Base-by-base conservation (phyloP, 305 asterid species). In the Euphrasia arctica region DNA sequence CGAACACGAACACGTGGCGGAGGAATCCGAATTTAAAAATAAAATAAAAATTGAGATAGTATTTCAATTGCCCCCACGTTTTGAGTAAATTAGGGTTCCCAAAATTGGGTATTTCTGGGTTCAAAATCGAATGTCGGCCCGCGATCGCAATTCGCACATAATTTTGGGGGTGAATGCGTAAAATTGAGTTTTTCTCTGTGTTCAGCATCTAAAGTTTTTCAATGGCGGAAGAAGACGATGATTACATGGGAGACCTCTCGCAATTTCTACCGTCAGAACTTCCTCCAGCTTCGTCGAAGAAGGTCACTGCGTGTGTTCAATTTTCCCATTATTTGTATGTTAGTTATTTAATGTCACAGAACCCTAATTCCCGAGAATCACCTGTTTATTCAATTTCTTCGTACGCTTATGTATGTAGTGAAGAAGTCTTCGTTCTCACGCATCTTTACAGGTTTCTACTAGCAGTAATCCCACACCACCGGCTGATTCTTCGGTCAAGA, bases 201-300 rank as follows among this genome's bases (percentile, higher is more conserved):
- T 2, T 29, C 34, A 29, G 34, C 4, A 29, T 34, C 41, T 0
- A 10, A 11, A 45, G 50, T 11, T 45, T 45, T 10, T 45, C 13
- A 45, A 45, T 45, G 50, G 55, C 55, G 1, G 55, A 13, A 52
- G 83, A 71, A 70, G 87, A 84, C 4, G 94, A 87, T 5, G 96
- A 90, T 79, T 91, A 86, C 80, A 85, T 91, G 96, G 96, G 95
- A 32, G 96, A 91, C 76, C 90, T 91, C 66, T 86, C 92, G 65
- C 90, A 66, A 22, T 91, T 91, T 70, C 62, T 89, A 29, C 88
- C 91, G 50, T 76, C 79, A 1, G 78, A 79, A 57, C 60, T 48
- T 63, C 69, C 92, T 65, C 82, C 66, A 66, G 42, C 83, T 67
- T 76, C 86, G 66, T 59, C 86, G 7, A 78, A 73, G 70, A 78